Evolutionary conservation across 768 basidiomycete genomes (phyloP), one percentile per base, ranked within the genome.

Genomic region (Pisolithus albus): DNA sequence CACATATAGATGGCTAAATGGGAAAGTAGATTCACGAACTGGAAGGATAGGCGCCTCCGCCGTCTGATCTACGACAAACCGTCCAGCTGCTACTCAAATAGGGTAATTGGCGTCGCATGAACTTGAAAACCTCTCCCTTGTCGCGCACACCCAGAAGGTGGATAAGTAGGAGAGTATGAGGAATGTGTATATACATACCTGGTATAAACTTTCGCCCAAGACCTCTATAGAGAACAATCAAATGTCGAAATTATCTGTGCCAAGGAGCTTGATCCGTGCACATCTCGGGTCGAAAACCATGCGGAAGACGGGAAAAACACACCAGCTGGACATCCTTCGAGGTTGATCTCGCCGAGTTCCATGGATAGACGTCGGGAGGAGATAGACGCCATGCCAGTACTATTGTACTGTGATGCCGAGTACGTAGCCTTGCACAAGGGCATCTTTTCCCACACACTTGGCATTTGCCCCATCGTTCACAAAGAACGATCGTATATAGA

Each of bases 1-100:
- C 50, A 32, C 8, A 4, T 10, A 11, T 11, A 47, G 40, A 6
- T 6, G 37, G 48, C 30, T 30, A 43, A 44, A 28, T 16, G 24
- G 36, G 38, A 15, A 26, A 46, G 34, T 52, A 13, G 23, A 36
- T 37, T 32, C 28, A 75, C 84, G 56, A 65, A 91, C 88, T 16
- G 88, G 91, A 61, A 92, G 91, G 19, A 83, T 62, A 11, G 89
- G 90, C n/a, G 88, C 75, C 61, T 83, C 71, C 56, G 74, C 74
- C 34, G 74, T 74, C 47, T 83, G 76, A 46, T 78, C 77, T 15
- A 86, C 80, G 37, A 91, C 81, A 62, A 93, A 93, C 60, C 87
- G 86, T 19, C 93, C 92, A 15, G 88, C 87, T 11, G 91, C 91
- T 2, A 88, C 81, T 10, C 86, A 85, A 59, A 94, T 93, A 0